Conservation (phyloP, 129 eudicot species). For the Flaveria brownii region DNA sequence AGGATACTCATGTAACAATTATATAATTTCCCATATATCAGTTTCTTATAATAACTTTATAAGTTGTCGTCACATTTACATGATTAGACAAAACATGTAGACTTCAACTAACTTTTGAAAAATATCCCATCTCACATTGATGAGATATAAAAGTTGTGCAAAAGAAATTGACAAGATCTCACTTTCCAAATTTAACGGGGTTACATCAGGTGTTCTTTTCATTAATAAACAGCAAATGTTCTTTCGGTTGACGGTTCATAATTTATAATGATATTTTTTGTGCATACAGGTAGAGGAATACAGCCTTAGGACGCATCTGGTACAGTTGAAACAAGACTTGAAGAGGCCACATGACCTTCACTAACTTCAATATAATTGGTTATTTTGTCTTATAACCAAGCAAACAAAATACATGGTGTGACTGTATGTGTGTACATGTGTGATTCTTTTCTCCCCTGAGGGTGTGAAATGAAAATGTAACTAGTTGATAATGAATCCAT, state of each 20-base stretch:
- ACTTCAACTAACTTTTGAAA: too few relatives aligned
- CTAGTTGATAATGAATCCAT: conserved; percentile 22
- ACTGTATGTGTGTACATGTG: conserved; percentile 39
- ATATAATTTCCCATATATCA: background rate
- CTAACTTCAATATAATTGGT: conserved; percentile 25
- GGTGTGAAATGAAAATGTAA: conserved; percentile 22
- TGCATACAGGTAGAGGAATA: conserved; percentile 67
- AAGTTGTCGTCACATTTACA: too few relatives aligned
- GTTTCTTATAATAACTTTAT: too few relatives aligned
- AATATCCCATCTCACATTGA: too few relatives aligned
- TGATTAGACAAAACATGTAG: too few relatives aligned
- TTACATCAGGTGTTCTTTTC: too few relatives aligned
- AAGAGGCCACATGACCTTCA: conserved; percentile 37
- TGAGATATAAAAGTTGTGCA: too few relatives aligned
- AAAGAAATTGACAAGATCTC: too few relatives aligned
- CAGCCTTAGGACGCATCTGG: conserved; percentile 79
- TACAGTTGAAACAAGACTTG: conserved; percentile 63
- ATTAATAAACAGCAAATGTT: too few relatives aligned
- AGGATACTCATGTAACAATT: background rate
- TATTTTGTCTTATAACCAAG: conserved; percentile 20
- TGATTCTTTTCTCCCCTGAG: too few relatives aligned
- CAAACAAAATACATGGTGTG: conserved; percentile 26
- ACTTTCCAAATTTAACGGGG: too few relatives aligned
- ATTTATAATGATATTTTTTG: background rate
- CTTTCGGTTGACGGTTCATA: too few relatives aligned